Conservation (phyloP, 345 rosid genomes). For the Arabis hirsuta region DNA sequence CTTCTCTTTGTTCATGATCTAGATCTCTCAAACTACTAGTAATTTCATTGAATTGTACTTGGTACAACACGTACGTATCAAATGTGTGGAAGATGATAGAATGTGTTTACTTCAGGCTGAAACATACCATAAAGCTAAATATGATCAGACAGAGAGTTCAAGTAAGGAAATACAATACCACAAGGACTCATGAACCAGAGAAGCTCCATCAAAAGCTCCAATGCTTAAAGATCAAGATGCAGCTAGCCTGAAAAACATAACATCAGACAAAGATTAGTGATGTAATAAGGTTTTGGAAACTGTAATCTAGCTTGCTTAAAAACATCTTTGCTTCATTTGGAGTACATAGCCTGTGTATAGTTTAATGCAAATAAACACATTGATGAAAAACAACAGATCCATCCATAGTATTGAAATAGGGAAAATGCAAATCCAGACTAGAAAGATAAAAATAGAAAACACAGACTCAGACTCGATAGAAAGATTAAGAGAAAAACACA, state of each 20-base stretch:
- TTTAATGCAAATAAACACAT: no score
- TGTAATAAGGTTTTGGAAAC: neutral
- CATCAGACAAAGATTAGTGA: neutral
- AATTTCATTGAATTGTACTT: conserved; percentile 26
- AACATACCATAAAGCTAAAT: conserved; percentile 12
- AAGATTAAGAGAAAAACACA: no score
- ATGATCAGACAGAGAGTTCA: conserved; percentile 25
- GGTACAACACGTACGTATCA: conserved; percentile 25
- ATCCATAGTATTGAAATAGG: no score
- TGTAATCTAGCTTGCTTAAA: neutral
- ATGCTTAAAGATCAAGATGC: neutral
- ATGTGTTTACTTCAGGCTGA: conserved; percentile 10
- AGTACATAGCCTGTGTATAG: no score
- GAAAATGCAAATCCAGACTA: no score
- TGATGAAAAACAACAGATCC: no score
- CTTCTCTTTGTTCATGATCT: conserved; percentile 8
- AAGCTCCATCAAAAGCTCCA: neutral
- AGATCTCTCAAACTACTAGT: conserved; percentile 10
- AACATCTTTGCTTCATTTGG: no score
- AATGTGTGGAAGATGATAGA: neutral
- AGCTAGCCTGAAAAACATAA: conserved; percentile 6
- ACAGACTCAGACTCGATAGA: no score
- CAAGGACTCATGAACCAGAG: conserved; percentile 5
- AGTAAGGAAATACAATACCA: conserved; percentile 12
- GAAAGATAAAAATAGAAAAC: no score